Evolutionary conservation across 306 rosid genomes (phyloP), one percentile per base, ranked within the genome.

Genomic region (Sophora flavescens): DNA sequence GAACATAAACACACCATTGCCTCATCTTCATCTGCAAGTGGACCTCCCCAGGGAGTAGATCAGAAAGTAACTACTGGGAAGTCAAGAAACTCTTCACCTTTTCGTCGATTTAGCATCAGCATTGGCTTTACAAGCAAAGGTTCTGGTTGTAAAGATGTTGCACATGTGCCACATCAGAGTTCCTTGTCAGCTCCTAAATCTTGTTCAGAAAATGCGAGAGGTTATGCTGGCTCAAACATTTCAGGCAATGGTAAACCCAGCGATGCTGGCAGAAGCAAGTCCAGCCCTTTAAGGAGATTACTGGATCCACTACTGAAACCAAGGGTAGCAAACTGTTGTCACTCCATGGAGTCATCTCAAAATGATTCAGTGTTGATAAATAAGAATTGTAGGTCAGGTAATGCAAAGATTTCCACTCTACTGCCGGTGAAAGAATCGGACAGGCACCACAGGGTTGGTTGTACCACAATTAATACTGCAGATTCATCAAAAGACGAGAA

Each of bases 231-330:
- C 75, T 72, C 78, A 75, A 84, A 88, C 80, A 76, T n/a, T 70
- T 78, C 90, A 30, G 85, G 75, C 77, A 80, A 59, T 57, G 93
- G 86, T 44, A 89, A 87, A 60, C 81, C 80, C 78, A 83, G 56
- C 17, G 85, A 76, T 72, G 81, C 83, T 76, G 51, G 76, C 78
- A 87, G 83, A 84, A 76, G 88, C 75, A 90, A 87, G 88, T 89
- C 96, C 36, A 92, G 97, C 80, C 99, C 99, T 79, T 84, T 96
- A 67, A 88, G 97, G 84, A 85, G 99, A 80, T 87, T 96, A 70
- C 89, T 96, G 69, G 91, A 90, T 72, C 98, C 98, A 57, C 79
- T 96, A 33, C 84, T 92, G 78, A 91, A 89, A 83, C 84, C 96
- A 8, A 94, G 84, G 87, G 85, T 88, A 32, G 85, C 85, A 58